Base-by-base conservation (phyloP, 331 rosid species). In the Acacia concinna region DNA sequence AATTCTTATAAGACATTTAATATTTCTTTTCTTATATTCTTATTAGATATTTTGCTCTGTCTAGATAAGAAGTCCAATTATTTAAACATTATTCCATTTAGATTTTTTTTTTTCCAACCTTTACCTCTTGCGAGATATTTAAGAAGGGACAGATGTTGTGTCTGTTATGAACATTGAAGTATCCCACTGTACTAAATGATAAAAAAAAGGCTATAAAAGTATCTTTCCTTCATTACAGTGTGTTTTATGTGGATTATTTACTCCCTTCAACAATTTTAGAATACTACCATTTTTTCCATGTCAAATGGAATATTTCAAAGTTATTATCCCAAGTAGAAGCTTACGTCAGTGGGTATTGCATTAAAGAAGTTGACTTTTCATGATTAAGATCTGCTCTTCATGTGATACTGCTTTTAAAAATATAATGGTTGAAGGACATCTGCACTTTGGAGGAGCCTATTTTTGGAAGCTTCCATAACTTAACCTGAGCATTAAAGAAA, bases 311-410 rank as follows among this genome's bases (percentile, higher is more conserved):
- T 46, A 34, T 37, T 51, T 37, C 28, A 18, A 40, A 78, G 74
- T 20, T 51, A 51, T 38, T 54, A 31, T 44, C 15, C 38, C 41
- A 4, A 34, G 57, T 32, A 44, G 37, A 73, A 68, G 68, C 72
- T 82, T 78, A 73, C 60, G 30, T 78, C 78, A n/a, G 51, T 46
- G 57, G 57, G 23, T 47, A 67, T 43, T 41, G 67, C 60, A 59
- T 60, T 59, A 52, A 75, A 74, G 80, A 46, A 65, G 59, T 56
- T 63, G 43, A 32, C 37, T 70, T 60, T 75, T 69, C 71, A 47
- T 63, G 34, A 69, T 54, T 40, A 81, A 74, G 78, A 75, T 25
- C 54, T 66, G 37, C 63, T 57, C 56, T 75, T 63, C 59, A 23
- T 72, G 46, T 41, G 54, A 78, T 65, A 70, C 74, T 78, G 31